phyloP scores from a whole-genome alignment of 352 stramenopile genomes.

The Phytophthora brassicae region DNA sequence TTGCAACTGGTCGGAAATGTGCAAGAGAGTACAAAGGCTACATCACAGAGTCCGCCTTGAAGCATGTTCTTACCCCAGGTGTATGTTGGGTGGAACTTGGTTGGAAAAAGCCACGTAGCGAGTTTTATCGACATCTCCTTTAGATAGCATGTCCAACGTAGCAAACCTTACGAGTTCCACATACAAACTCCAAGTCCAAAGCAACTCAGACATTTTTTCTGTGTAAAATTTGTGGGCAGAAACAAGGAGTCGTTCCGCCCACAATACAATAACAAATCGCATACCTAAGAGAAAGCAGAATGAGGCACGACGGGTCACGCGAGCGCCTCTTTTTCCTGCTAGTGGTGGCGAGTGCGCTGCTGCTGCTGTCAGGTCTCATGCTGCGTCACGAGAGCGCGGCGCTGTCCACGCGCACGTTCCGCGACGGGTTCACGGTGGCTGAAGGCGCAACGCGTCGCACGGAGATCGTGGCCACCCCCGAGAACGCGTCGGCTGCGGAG shows the following conservation, averaged over 20 bases:
- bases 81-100: too few relatives aligned
- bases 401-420: conserved; percentile 51
- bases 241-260: conserved; percentile 19
- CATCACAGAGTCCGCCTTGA: too few relatives aligned
- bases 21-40: not conserved
- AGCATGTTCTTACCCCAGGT: too few relatives aligned
- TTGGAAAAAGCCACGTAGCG: not conserved
- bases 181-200: conserved; percentile 16
- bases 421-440: conserved; percentile 76
- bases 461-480: conserved; percentile 27
- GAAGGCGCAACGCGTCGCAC: conserved; percentile 44
- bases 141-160: conserved; percentile 9
- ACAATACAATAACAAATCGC: conserved; percentile 4
- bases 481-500: conserved; percentile 11
- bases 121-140: conserved; percentile 4
- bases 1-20: conserved; percentile 1
- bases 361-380: conserved; percentile 65
- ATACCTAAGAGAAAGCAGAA: not conserved
- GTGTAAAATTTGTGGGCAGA: not conserved
- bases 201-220: not conserved
- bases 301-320: conserved; percentile 37
- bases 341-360: conserved; percentile 47
- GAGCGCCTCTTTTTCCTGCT: conserved; percentile 62
- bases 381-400: conserved; percentile 47
- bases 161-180: not conserved